A percentile compares a stretch with the other conserved stretches of the same genome.
phyloP scores from a whole-genome alignment of 257 asterid genomes.

The Nicotiana benthamiana region DNA sequence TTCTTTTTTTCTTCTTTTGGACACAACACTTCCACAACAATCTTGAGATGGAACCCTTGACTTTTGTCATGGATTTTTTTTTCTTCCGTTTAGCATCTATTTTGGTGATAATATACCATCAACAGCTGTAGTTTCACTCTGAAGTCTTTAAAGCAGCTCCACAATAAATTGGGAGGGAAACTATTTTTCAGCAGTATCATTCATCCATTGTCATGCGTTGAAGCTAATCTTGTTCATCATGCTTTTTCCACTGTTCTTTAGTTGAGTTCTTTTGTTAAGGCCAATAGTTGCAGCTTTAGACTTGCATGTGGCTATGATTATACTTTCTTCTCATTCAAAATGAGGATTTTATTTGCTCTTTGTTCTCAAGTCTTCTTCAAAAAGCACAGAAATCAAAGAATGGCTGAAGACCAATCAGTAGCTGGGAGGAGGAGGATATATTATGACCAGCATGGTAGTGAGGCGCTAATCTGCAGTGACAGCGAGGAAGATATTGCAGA shows the following conservation, averaged over 20 bases:
- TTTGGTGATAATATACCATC: background rate
- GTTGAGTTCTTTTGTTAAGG: background rate
- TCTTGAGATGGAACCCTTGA: background rate
- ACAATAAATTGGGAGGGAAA: background rate
- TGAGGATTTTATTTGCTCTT: constrained; percentile 21
- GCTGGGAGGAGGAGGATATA: constrained; percentile 85
- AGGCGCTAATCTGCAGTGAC: constrained; percentile 93
- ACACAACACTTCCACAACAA: background rate
- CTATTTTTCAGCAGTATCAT: background rate
- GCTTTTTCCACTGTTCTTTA: background rate
- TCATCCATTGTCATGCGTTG: background rate
- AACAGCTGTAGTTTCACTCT: background rate
- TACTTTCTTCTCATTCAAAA: constrained; percentile 8
- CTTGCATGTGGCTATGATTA: background rate
- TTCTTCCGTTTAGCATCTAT: background rate
- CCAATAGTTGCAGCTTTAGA: background rate
- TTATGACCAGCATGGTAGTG: constrained; percentile 82
- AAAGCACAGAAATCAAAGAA: constrained; percentile 87
- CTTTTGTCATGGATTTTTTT: background rate
- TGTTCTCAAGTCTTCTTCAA: constrained; percentile 36
- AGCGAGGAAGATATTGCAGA: constrained; percentile 82
- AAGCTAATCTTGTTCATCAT: background rate
- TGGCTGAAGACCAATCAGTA: constrained; percentile 95
- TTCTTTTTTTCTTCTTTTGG: background rate
- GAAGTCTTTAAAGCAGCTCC: background rate